These are phyloP conservation scores for Chrysanthemum makinoi DNA, from an alignment of 129 eudicot species.

Conservation along the genomic window DNA sequence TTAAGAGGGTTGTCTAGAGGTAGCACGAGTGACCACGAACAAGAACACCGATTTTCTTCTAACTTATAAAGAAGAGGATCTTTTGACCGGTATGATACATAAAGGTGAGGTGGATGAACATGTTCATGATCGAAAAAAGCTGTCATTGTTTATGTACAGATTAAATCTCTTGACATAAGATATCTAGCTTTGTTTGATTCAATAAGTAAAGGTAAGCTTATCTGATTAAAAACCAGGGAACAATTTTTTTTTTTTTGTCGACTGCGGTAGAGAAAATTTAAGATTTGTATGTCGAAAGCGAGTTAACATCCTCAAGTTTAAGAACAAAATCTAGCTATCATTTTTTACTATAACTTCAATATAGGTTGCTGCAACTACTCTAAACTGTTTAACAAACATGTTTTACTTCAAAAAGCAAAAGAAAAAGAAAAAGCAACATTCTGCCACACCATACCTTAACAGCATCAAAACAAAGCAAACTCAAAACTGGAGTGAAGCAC, in stretches of 20 bases:
- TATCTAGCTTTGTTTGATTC: conserved; percentile 10
- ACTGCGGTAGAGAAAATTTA: too few species aligned
- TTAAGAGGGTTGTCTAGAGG: conserved; percentile 63
- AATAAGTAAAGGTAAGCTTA: too few species aligned
- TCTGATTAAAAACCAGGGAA: too few species aligned
- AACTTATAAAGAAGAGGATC: conserved; percentile 23
- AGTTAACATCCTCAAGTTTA: too few species aligned
- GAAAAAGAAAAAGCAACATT: neutral
- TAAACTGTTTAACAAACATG: neutral
- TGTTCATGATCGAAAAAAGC: neutral
- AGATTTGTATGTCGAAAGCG: too few species aligned
- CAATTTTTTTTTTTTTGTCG: neutral
- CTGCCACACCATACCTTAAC: neutral
- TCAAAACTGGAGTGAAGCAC: neutral
- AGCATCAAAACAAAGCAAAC: neutral
- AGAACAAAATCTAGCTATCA: neutral
- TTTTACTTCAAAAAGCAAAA: neutral
- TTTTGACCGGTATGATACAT: neutral
- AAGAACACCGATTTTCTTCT: conserved; percentile 52
- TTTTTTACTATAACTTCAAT: neutral
- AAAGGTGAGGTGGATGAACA: neutral
- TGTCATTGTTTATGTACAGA: conserved; percentile 8
- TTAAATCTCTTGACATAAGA: conserved; percentile 9
- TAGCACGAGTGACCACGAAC: conserved; percentile 50
- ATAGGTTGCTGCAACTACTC: neutral